Base-by-base conservation (phyloP, 805 yeast genomes). In the Ogataea ramenticola region DNA sequence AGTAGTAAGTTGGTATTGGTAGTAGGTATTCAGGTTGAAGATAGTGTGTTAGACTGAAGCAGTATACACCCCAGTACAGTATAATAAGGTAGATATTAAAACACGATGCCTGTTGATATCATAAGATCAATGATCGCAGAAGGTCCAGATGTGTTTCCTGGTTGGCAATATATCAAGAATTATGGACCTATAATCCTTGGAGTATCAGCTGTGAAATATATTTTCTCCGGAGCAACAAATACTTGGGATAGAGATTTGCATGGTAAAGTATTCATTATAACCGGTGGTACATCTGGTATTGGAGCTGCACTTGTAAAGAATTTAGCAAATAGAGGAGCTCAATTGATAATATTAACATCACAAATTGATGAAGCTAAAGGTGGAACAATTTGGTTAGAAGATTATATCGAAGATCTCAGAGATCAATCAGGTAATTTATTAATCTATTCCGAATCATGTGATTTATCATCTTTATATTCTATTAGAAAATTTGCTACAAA, bases 271-370 rank as follows among this genome's bases (percentile, higher is more conserved):
- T 84, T 72, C 54, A 68, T 86, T 19, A 71, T 86, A 7, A 84
- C 93, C 0, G 99, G 99, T n/a, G 99, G 96, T 2, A 91, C 98
- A 0, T 75, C 95, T 1, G 97, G 98, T 0, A 60, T 88, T 47
- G 99, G 99, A 0, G 83, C 91, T 0, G 74, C 77, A 3, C 74
- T 86, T 4, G 93, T 78, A 0, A 69, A 72, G 32, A 89, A 89
- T 29, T 60, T 93, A 54, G 97, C 97, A 0, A 44, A 51, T 0
- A 65, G 77, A 41, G 99, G 99, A 3, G 97, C 98, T 0, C 98
- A 93, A 59, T 54, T 91, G 41, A 77, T 93, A 29, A 57, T 91
- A 38, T 82, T 86, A 32, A 67, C 91, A 36, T 72, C 80, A 4
- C 62, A 72, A 17, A 60, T 77, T 3, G 89, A 84, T 54, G 73